These are phyloP conservation scores for Maudiozyma humilis DNA, from an alignment of 1,139 yeast genomes.

Conservation along the genomic window DNA sequence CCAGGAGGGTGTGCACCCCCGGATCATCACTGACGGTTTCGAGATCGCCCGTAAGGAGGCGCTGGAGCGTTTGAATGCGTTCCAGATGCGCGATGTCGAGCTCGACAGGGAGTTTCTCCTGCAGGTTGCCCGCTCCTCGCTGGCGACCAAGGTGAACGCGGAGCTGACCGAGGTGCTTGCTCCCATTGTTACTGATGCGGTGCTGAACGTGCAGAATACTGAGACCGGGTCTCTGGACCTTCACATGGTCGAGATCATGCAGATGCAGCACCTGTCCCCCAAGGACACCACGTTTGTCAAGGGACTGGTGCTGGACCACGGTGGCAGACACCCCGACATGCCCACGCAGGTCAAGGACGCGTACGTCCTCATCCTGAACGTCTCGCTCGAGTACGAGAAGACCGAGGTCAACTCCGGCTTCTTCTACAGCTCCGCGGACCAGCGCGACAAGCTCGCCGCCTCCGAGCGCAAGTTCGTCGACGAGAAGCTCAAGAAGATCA, in stretches of 20 bases:
- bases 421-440: slow-evolving; percentile 91
- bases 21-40: slow-evolving; percentile 91
- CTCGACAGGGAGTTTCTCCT: slow-evolving; percentile 79
- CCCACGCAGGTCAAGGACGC: slow-evolving; percentile 83
- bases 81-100: slow-evolving; percentile 37
- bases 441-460: slow-evolving; percentile 89
- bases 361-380: slow-evolving; percentile 77
- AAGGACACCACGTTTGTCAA: slow-evolving; percentile 74
- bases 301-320: slow-evolving; percentile 94
- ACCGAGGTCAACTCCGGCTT: slow-evolving; percentile 97
- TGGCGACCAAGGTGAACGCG: slow-evolving; percentile 73
- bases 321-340: slow-evolving; percentile 99
- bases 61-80: slow-evolving; percentile 58
- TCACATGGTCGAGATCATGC: slow-evolving; percentile 97
- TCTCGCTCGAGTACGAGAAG: slow-evolving; percentile 92
- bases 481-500: slow-evolving; percentile 81
- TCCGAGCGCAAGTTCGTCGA: slow-evolving; percentile 93
- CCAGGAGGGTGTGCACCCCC: slow-evolving; percentile 92
- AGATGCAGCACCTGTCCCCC: slow-evolving; percentile 90
- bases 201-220: slow-evolving; percentile 56
- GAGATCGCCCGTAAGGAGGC: slow-evolving; percentile 78
- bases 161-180: slow-evolving; percentile 74
- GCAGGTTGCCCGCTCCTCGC: slow-evolving; percentile 85
- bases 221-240: slow-evolving; percentile 57
- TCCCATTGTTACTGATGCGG: slow-evolving; percentile 96